Base-by-base conservation (phyloP, 2,329 filamentous ascomycete genomes). In the Boeremia exigua region DNA sequence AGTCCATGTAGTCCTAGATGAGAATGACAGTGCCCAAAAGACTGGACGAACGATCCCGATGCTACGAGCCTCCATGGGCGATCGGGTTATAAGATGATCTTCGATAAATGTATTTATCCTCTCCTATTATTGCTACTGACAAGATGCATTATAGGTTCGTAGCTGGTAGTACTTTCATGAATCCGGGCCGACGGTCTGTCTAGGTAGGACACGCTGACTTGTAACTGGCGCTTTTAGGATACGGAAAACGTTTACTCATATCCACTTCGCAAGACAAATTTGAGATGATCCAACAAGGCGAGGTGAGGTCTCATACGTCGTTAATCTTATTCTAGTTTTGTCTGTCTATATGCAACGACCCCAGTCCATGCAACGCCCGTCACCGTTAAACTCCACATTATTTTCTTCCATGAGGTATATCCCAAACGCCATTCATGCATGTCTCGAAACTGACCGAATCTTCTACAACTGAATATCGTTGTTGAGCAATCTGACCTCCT, bases 401-500 rank as follows among this genome's bases (percentile, higher is more conserved):
- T 17, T 17, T 34, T 15, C 2, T n/a, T 14, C 14, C 23, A 19
- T 3, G 6, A 25, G 34, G 38, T 49, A 55, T 50, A 34, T 29
- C 53, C 42, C 28, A 34, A 56, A 56, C 54, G 54, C 54, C 54
- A 11, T 9, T 27, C 39, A 49, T 49, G 52, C 52, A 45, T 19
- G 39, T 34, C 4, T 15, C 19, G 19, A 23, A 23, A 23, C 8
- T n/a, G 6, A n/a, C 17, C 14, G 36, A 25, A 19, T 9, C 34
- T 7, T 14, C 44, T 68, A 96, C 71, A 96, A 79, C 79, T 96
- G 93, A 56, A 92, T 86, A 70, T 91, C 86, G 64, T 96, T 91
- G 75, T 96, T 94, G 69, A 96, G 74, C 57, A 99, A 81, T 70
- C 88, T 84, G 46, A 98, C 92, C 79, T 98, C 92, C 81, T 99